Evolutionary conservation across 2,329 filamentous ascomycete species (phyloP).

Genomic region (Aureobasidium mangrovei): DNA sequence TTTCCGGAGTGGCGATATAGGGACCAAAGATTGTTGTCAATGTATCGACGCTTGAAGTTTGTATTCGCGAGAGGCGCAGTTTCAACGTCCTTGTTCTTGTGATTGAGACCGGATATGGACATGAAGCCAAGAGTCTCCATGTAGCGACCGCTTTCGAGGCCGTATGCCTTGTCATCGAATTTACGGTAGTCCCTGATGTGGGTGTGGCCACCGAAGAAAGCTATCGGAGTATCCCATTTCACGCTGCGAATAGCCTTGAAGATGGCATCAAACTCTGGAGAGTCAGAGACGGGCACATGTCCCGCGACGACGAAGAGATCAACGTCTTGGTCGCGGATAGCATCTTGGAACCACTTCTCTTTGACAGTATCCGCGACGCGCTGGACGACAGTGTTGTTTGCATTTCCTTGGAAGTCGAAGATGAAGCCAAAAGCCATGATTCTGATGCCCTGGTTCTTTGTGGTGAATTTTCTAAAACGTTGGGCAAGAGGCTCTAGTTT

Average conservation of each 20-base stretch:
- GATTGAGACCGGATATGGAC: conserved; percentile 62
- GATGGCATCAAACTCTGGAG: conserved; percentile 67
- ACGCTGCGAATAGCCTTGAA: conserved; percentile 68
- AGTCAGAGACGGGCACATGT: conserved; percentile 68
- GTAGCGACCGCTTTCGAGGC: conserved; percentile 79
- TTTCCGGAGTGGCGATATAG: conserved; percentile 71
- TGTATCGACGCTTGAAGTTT: conserved; percentile 68
- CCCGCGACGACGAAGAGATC: conserved; percentile 83
- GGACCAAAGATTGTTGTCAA: conserved; percentile 87
- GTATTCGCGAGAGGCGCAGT: conserved; percentile 21
- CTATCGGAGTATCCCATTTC: conserved; percentile 75
- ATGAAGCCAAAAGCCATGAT: conserved; percentile 89
- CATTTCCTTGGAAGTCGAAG: conserved; percentile 85
- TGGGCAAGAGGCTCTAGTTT: conserved; percentile 67
- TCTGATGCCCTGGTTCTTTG: conserved; percentile 75
- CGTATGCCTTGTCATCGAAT: conserved; percentile 71
- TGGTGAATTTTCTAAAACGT: conserved; percentile 81
- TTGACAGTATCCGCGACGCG: conserved; percentile 71
- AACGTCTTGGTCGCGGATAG: conserved; percentile 66
- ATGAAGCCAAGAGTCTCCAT: conserved; percentile 94
- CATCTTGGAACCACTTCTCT: conserved; percentile 80
- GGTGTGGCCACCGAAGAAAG: conserved; percentile 83
- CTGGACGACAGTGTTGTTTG: conserved; percentile 81
- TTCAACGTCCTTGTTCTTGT: conserved; percentile 25
- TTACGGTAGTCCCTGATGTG: conserved; percentile 78